Evolutionary conservation across 164 flowering plant genomes (phyloP).

Genomic region (Tetrastigma voinierianum): DNA sequence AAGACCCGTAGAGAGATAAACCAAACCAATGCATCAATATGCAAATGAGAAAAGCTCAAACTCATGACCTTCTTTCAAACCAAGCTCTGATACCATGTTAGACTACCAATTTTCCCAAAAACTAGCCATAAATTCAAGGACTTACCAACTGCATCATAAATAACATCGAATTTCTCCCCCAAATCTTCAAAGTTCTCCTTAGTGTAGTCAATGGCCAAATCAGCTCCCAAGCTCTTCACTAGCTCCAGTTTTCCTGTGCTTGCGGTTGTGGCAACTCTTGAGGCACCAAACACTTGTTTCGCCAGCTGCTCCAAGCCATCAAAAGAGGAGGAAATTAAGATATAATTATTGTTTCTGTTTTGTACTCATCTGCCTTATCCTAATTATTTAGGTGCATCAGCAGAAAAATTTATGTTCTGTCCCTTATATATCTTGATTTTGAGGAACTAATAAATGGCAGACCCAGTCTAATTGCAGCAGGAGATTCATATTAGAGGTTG

Average conservation of each 20-base stretch:
- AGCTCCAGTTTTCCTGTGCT: conserved; percentile 77
- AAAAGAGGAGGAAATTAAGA: neutral
- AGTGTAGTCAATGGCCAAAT: conserved; percentile 88
- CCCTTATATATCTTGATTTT: neutral
- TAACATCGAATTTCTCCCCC: conserved; percentile 80
- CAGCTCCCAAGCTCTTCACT: conserved; percentile 82
- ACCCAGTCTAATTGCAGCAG: too few relatives aligned
- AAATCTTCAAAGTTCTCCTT: conserved; percentile 88
- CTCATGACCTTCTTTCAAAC: too few relatives aligned
- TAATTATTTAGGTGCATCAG: neutral
- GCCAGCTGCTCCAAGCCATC: conserved; percentile 60
- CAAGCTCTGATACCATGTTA: too few relatives aligned
- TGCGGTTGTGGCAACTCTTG: conserved; percentile 86
- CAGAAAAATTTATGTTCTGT: neutral
- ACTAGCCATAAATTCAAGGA: neutral
- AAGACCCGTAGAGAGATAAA: too few relatives aligned
- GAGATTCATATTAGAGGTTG: too few relatives aligned
- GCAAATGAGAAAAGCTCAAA: too few relatives aligned
- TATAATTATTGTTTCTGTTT: neutral
- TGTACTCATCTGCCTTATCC: neutral
- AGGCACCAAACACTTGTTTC: conserved; percentile 90
- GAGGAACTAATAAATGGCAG: neutral
- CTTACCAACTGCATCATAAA: conserved; percentile 91
- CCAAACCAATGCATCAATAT: too few relatives aligned
- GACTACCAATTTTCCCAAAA: too few relatives aligned